Evolutionary conservation across 495 filamentous ascomycete genomes (phyloP), one percentile per base, ranked within the genome.

Genomic region (Penicillium paradoxum): DNA sequence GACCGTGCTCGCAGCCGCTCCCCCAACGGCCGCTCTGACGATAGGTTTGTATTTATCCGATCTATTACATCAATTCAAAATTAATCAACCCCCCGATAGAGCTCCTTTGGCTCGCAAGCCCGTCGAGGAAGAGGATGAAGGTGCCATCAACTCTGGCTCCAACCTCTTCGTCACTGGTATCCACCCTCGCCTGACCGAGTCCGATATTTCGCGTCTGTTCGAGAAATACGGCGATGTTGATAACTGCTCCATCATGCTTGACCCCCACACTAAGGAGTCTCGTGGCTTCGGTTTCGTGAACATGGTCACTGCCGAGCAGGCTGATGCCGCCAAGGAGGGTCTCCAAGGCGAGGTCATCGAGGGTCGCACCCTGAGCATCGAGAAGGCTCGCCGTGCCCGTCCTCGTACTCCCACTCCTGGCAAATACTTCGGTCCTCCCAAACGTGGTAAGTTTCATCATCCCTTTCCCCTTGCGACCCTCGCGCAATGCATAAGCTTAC

Each of bases 221-320:
- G 90, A 95, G 74, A 99, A 97, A 74, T 97, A 96, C 60, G 93
- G 93, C 59, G 88, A 92, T 68, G 93, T 99, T 30, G 92, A 97
- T 74, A 97, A 95, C 75, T 97, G 91, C 77, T 93, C 96, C 60
- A 99, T 99, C 79, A 97, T 99, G 95, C 79, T 91, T 63, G 95
- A 97, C 68, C 93, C 93, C 50, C 95, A 97, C 71, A 91, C 88
- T 59, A 91, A 95, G 75, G 95, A 97, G 73, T 96, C 91, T 57
- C 95, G 93, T 77, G 93, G 93, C 60, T 99, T 99, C 59, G 93
- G 95, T 50, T 99, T 99, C 76, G 95, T 99, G 68, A 97, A 97
- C 79, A 97, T 97, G 91, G 83, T 86, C 36, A 95, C 89, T 53
- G 79, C 86, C 25, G 92, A 97, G 53, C 86, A 91, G 68, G 93